A percentile compares a stretch with the other conserved stretches of the same genome.
These are phyloP conservation scores for Centrapalus pauciflorus DNA, from an alignment of 129 eudicot species.

Conservation along the genomic window DNA sequence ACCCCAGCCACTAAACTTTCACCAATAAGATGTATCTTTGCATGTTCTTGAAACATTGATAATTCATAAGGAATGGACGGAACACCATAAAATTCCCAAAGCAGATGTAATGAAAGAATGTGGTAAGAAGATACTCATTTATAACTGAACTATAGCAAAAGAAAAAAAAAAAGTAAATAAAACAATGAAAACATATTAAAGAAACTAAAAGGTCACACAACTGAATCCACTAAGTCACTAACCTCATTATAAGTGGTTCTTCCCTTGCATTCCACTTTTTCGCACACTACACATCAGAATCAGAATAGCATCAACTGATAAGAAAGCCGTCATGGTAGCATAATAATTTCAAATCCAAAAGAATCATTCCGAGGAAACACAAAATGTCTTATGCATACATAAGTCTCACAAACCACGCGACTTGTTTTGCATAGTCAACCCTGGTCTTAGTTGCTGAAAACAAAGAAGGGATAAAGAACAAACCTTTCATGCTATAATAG, in stretches of 20 bases:
- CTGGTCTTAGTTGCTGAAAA: not conserved
- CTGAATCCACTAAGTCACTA: conserved; percentile 31
- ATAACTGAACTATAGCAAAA: too few relatives aligned
- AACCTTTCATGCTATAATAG: conserved; percentile 95
- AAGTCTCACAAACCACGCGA: not conserved
- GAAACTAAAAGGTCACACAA: conserved; percentile 2
- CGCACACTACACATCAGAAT: conserved; percentile 56
- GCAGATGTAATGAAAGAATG: too few relatives aligned
- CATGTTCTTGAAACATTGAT: too few relatives aligned
- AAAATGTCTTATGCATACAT: not conserved
- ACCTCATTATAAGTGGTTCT: conserved; percentile 89
- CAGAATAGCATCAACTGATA: not conserved
- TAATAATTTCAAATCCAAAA: not conserved
- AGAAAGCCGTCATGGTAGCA: not conserved
- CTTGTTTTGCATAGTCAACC: not conserved
- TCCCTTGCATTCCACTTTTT: conserved; percentile 90
- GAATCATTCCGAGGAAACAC: not conserved
- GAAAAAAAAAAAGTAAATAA: too few relatives aligned
- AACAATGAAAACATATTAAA: not conserved
- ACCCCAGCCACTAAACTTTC: too few relatives aligned
- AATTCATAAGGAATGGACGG: too few relatives aligned
- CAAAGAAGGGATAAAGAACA: conserved; percentile 3
- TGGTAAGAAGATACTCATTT: too few relatives aligned
- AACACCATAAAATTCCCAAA: too few relatives aligned
- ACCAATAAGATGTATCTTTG: too few relatives aligned